Evolutionary conservation across 306 rosid species (phyloP), one percentile per base, ranked within the genome.

Genomic region (Prinsepia uniflora): DNA sequence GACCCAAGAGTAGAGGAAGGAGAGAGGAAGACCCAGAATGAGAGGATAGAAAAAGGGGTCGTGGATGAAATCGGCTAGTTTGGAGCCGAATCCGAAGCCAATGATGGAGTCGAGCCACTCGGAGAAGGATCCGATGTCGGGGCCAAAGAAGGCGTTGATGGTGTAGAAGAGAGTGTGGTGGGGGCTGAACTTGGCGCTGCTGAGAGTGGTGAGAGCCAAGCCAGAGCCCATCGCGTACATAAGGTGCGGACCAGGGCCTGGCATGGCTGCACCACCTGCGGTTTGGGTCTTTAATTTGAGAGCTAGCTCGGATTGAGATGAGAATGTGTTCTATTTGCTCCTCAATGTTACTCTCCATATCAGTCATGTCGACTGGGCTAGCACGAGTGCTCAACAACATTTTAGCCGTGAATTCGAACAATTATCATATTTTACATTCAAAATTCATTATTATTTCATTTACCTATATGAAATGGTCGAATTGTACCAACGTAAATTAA

Each of bases 231-330:
- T 88, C 67, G 96, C 93, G 78, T 90, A 92, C 82, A 92, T 85
- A 73, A 92, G 54, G 83, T 92, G 98, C 22, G 96, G 87, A 65
- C 96, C 96, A 2, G 96, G 96, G 10, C 98, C 96, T 17, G 98
- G 98, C 96, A 89, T 91, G 77, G 75, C 39, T 41, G 20, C 58
- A 53, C 58, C 22, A 14, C 46, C 44, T 58, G 46, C 30, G 48
- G 24, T 24, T 44, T 62, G 49, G 46, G 42, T 19, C 17, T 13
- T 44, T 69, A 30, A 30, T 50, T 53, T 9, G 10, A 9, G 59
- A 43, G 24, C 52, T 64, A 14, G 6, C 50, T 46, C 14, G 15
- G 55, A 49, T 49, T 49, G 4, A 49, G 55, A 6, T 7, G n/a
- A 13, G n/a, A 19, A 10, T 3, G 49, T 9, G 49, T 45, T 45